Evolutionary conservation across 2,329 filamentous ascomycete species (phyloP), one percentile per base, ranked within the genome.

Genomic region (Xylaria sp.): DNA sequence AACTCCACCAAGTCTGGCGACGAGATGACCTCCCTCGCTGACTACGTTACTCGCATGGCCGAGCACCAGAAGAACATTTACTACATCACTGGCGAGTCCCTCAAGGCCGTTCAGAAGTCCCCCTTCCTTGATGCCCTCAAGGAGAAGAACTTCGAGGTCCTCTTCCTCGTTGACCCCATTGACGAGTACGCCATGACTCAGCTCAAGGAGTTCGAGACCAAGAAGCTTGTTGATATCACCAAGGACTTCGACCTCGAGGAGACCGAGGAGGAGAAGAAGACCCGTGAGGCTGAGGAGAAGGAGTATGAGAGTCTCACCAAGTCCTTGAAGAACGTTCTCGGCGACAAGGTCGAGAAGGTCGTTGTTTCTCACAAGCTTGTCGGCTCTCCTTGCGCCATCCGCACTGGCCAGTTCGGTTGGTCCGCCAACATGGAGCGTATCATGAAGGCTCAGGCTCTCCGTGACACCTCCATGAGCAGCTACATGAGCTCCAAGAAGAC

Each of bases 401-500:
- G 94, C 79, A 99, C 94, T 70, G 94, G 94, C 74, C 94, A 97
- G 82, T 99, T 99, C 79, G 94, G 94, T 80, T 99, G 94, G 94
- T 97, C 93, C 60, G 94, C 94, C 76, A 99, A 99, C 87, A 99
- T 99, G 94, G 94, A 99, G 87, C 94, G 94, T 84, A 99, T 99
- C 88, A 99, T 99, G 94, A 99, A 99, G 89, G 94, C 94, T 34
- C 94, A 99, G 85, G 94, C 94, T 74, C 93, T 99, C 74, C 94
- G 94, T 82, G 94, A 99, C 83, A 99, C 94, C 70, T 97, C 92
- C 73, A 99, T 99, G 94, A 91, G 86, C 80, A 96, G 91, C 72
- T 99, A 99, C 90, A 99, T 99, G 94, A 95, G 91, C 68, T 97
- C 93, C 77, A 99, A 99, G 92, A 99, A 99, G 91, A 99, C 94